Evolutionary conservation across 352 stramenopile genomes (phyloP), one percentile per base, ranked within the genome.

Genomic region (Phytophthora fragariae): DNA sequence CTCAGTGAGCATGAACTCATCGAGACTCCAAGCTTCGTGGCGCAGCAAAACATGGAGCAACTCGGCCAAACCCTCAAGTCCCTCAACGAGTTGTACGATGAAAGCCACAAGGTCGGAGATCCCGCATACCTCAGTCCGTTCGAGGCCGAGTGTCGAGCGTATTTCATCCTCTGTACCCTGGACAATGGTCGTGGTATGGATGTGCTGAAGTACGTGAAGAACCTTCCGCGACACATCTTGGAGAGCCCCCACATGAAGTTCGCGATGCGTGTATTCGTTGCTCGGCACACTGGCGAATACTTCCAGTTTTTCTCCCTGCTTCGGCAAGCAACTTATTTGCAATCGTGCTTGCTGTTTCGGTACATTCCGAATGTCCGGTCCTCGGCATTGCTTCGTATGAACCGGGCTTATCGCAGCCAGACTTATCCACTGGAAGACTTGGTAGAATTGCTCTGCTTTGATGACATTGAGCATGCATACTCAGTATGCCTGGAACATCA

Each of bases 1-100:
- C 88, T 98, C 56, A 98, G 94, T 65, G 96, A 99, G 62, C 95
- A 99, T 69, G 95, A 99, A 70, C 77, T 99, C 6, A 90, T 90
- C 49, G 89, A 97, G 66, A 82, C 88, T 3, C 77, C 76, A 12
- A 94, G 83, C 35, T 97, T 97, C 57, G 88, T 96, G 14, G 89
- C 87, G 2, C 90, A 97, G 64, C 90, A 97, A 72, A 97, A 97
- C 63, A 95, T 97, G 86, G 90, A 97, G 63, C 90, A 97, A 55
- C 83, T 97, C 5, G 90, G 90, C 1, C 90, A 97, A 70, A 96
- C 90, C 3, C 77, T 97, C 39, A 95, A 95, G 72, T 95, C 88
- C 14, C 66, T 97, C 33, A 95, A 95, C 55, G 90, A 97, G 39
- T 78, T 96, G 7, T 97, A 97, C 72, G 90, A 97, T 41, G 90